Evolutionary conservation across 2,329 filamentous ascomycete genomes (phyloP), one percentile per base, ranked within the genome.

Genomic region (Aspergillus tanneri): DNA sequence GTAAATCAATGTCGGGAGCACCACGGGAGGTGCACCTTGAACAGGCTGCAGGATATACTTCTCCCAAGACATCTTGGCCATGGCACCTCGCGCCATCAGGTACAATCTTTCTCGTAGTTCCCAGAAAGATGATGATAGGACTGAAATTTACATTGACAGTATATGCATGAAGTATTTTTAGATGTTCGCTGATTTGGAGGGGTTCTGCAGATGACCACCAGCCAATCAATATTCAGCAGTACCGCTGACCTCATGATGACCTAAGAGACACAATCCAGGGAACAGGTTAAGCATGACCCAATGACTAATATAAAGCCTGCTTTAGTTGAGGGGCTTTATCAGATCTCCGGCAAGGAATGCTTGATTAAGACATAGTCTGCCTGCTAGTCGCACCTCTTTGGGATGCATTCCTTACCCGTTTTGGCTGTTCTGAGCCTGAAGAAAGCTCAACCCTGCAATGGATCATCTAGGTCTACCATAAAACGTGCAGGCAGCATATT

Each of bases 1-100:
- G 66, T 93, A 93, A 53, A 93, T 71, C 54, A 82, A 77, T 3
- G 70, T 62, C 3, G 74, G 73, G 36, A 72, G 65, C n/a, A 55
- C 51, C 11, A 61, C 55, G 23, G 59, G 50, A 11, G 49, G 52
- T 14, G 58, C 59, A 23, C 57, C 54, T 22, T 55, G 60, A 21
- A 55, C 54, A 11, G 61, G 52, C 24, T 60, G 63, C 36, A 68
- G 53, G 39, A 56, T 50, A 36, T 66, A 61, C 35, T 48, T 61
- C 47, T 67, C 63, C 65, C 65, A 62, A n/a, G 60, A 64, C 56
- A 66, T 56, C 23, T 59, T 64, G 28, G 48, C 43, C 16, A 63
- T 50, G 14, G 52, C 51, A 18, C 49, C 22, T 43, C 62, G 58
- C 41, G 56, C 57, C 62, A 62, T 60, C 11, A 12, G 30, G 9